phyloP scores from a whole-genome alignment of 169 alveolate species.

The Fabrea salina region DNA sequence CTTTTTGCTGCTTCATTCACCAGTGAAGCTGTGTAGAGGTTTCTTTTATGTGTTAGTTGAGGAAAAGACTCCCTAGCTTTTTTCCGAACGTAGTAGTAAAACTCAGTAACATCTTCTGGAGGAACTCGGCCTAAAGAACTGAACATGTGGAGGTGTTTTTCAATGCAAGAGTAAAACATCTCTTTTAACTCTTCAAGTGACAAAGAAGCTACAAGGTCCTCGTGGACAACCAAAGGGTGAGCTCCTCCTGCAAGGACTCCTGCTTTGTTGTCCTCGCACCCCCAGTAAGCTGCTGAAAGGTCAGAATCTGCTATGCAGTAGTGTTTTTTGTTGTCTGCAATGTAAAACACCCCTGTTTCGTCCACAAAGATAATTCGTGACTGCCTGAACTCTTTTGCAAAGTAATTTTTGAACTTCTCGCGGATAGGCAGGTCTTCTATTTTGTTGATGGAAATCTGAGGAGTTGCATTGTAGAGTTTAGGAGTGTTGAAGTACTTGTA shows the following conservation, averaged over 20 bases:
- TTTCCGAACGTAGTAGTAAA: neutral
- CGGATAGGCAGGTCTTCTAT: neutral
- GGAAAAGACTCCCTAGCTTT: neutral
- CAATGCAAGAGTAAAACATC: neutral
- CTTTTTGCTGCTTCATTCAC: neutral
- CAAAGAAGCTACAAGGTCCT: neutral
- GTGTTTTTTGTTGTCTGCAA: neutral
- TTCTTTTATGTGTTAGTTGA: neutral
- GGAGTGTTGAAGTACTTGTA: neutral
- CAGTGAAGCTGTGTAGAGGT: neutral
- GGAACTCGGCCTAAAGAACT: neutral
- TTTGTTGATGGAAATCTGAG: neutral
- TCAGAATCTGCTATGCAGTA: neutral
- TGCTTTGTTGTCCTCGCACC: neutral
- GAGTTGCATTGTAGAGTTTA: neutral
- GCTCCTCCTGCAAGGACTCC: slow-evolving; percentile 19
- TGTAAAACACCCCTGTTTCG: neutral
- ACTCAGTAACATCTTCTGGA: neutral
- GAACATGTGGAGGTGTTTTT: neutral
- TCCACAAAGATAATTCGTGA: neutral
- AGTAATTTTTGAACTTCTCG: neutral
- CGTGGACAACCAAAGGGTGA: slow-evolving; percentile 13
- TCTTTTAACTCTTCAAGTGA: neutral
- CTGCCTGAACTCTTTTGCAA: neutral
- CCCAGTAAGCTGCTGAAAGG: neutral